Evolutionary conservation across 805 yeast genomes (phyloP), one percentile per base, ranked within the genome.

Genomic region (Spathaspora passalidarum): DNA sequence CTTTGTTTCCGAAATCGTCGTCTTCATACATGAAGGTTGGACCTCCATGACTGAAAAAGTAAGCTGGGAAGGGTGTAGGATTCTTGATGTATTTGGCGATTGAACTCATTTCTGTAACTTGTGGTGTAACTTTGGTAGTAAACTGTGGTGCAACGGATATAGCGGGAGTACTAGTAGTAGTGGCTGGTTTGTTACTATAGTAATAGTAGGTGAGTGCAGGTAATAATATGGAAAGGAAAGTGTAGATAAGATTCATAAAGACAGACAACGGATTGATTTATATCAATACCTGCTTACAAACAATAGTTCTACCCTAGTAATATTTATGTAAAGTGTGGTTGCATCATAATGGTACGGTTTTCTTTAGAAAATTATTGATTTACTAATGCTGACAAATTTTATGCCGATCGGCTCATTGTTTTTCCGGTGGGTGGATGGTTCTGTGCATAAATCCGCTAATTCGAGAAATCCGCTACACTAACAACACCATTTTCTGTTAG

Each of bases 41-140:
- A 0, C 91, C 94, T 6, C 95, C 95, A 64, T 87, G 95, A n/a
- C 88, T 81, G 37, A 86, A 59, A 61, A 86, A 88, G 59, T 66
- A 84, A 1, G 81, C 76, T 5, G 94, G 92, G 16, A 62, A 63
- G 13, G 73, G 73, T 7, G 48, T 44, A 1, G 59, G 44, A 44
- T 59, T 60, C 6, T 48, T 44, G 36, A 42, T 44, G 36, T 43
- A 43, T 19, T 48, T 50, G 6, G 35, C 17, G 3, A 4, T 5
- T 18, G 35, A 18, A 9, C n/a, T n/a, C n/a, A n/a, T n/a, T n/a
- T n/a, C n/a, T n/a, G n/a, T n/a, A n/a, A n/a, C n/a, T n/a, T n/a
- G n/a, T n/a, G n/a, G n/a, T n/a, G n/a, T n/a, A n/a, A n/a, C n/a
- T n/a, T n/a, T n/a, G n/a, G n/a, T n/a, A n/a, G n/a, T n/a, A n/a